Evolutionary conservation across 2,329 filamentous ascomycete species (phyloP).

Genomic region (Trichoderma atrobrunneum): DNA sequence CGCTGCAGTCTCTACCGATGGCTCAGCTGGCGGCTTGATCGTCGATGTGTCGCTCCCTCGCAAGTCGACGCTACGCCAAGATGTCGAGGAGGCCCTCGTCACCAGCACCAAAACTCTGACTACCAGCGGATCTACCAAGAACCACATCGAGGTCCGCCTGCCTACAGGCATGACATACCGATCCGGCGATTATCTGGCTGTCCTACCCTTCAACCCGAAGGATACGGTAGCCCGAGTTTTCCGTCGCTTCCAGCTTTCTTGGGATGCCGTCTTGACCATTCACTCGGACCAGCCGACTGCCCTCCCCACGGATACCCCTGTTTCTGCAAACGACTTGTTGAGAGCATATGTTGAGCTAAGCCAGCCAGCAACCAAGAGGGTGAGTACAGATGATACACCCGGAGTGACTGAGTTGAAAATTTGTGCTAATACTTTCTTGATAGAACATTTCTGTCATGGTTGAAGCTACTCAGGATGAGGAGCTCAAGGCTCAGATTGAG

Average conservation of each 20-base stretch:
- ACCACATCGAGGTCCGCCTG: slow-evolving; percentile 64
- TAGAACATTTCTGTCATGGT: slow-evolving; percentile 43
- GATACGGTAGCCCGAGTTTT: slow-evolving; percentile 62
- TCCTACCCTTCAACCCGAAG: slow-evolving; percentile 68
- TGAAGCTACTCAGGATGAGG: slow-evolving; percentile 48
- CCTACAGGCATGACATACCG: slow-evolving; percentile 65
- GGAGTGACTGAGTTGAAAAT: neutral
- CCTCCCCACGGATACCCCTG: slow-evolving; percentile 53
- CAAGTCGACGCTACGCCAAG: slow-evolving; percentile 58
- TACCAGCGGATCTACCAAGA: slow-evolving; percentile 54
- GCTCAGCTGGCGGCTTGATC: slow-evolving; percentile 28
- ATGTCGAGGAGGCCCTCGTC: slow-evolving; percentile 61
- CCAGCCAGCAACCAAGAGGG: slow-evolving; percentile 68
- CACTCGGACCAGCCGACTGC: slow-evolving; percentile 48
- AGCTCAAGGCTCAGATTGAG: slow-evolving; percentile 42
- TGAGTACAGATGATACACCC: slow-evolving; percentile 28
- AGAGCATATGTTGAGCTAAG: slow-evolving; percentile 70
- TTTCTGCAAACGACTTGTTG: slow-evolving; percentile 63
- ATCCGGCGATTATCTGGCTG: slow-evolving; percentile 72
- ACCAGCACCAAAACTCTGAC: slow-evolving; percentile 52
- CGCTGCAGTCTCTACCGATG: slow-evolving; percentile 25
- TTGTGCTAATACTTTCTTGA: slow-evolving; percentile 18
- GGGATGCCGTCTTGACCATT: slow-evolving; percentile 66
- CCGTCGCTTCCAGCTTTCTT: slow-evolving; percentile 62
- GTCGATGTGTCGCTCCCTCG: slow-evolving; percentile 54